Evolutionary conservation across 2,329 filamentous ascomycete genomes (phyloP).

Genomic region (Fusarium mangiferae): DNA sequence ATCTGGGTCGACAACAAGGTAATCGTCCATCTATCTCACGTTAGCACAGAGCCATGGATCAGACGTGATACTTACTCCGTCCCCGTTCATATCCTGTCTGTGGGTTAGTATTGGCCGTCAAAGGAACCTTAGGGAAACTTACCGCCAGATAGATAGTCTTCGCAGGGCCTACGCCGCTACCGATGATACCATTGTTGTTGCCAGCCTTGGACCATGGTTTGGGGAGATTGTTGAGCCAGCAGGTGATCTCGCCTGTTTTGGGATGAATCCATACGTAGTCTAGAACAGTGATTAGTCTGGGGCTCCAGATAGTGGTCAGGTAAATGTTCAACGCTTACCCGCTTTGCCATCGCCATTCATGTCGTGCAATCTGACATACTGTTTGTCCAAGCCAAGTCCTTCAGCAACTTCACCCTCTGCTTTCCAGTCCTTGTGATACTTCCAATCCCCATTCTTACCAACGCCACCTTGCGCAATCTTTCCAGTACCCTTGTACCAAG

Average conservation of each 20-base stretch:
- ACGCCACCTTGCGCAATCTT: slow-evolving; percentile 1
- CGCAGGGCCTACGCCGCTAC: neutral
- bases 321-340: neutral
- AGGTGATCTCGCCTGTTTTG: neutral
- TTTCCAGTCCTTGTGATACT: slow-evolving; percentile 12
- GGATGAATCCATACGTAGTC: slow-evolving; percentile 19
- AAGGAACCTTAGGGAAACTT: too few species aligned
- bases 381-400: neutral
- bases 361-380: slow-evolving; percentile 9
- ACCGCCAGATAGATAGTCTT: slow-evolving; percentile 10
- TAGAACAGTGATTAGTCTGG: neutral
- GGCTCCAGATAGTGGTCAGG: accelerated
- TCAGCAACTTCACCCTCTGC: neutral
- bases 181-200: slow-evolving; percentile 7
- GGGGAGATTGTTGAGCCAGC: slow-evolving; percentile 13
- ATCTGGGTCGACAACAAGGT: neutral
- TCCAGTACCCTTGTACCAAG: neutral
- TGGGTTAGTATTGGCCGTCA: too few species aligned
- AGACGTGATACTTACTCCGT: neutral
- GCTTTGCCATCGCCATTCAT: slow-evolving; percentile 20
- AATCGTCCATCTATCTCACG: neutral
- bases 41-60: neutral
- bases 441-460: slow-evolving; percentile 3
- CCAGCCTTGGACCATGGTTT: neutral
- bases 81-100: slow-evolving; percentile 2